Evolutionary conservation across 2,329 filamentous ascomycete species (phyloP).

Genomic region (Fusarium nematophilum): DNA sequence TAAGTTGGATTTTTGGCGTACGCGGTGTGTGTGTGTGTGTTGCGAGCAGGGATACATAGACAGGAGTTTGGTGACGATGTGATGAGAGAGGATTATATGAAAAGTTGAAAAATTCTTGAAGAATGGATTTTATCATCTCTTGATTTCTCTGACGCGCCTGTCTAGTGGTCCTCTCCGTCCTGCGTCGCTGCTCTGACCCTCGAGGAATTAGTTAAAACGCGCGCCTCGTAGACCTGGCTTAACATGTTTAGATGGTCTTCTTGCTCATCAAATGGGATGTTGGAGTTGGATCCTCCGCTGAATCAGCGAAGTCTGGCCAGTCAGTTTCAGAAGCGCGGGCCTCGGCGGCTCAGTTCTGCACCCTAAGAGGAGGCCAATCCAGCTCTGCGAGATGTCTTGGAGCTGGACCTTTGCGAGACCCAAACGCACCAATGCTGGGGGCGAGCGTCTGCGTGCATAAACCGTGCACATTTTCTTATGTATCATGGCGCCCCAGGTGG

Average conservation of each 20-base stretch:
- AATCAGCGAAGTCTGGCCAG: too few relatives aligned
- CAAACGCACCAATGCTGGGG: conserved; percentile 1
- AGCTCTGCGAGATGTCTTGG: neutral
- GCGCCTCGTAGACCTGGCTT: too few relatives aligned
- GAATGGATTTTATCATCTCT: conserved; percentile 1
- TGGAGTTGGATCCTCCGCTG: neutral
- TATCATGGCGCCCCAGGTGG: conserved; percentile 14
- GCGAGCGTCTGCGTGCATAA: conserved; percentile 19
- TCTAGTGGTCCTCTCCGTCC: conserved; percentile 9
- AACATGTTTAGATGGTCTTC: too few relatives aligned
- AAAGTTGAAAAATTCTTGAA: conserved; percentile 4
- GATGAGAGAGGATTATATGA: conserved; percentile 29
- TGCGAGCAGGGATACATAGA: conserved; percentile 24
- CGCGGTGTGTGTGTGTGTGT: neutral
- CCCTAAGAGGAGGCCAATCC: conserved; percentile 1
- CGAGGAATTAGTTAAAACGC: neutral
- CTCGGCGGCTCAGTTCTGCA: neutral
- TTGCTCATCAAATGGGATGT: too few relatives aligned
- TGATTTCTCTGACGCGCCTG: conserved; percentile 19
- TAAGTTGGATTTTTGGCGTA: conserved; percentile 48
- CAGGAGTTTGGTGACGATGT: conserved; percentile 32
- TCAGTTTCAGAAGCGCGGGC: neutral
- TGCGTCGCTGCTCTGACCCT: conserved; percentile 14
- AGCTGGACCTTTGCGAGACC: neutral
- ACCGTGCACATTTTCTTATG: conserved; percentile 2